A percentile compares a stretch with the other conserved stretches of the same genome.
Evolutionary conservation across 441 rosid genomes (phyloP).

Genomic region (Syzygium syzygioides): DNA sequence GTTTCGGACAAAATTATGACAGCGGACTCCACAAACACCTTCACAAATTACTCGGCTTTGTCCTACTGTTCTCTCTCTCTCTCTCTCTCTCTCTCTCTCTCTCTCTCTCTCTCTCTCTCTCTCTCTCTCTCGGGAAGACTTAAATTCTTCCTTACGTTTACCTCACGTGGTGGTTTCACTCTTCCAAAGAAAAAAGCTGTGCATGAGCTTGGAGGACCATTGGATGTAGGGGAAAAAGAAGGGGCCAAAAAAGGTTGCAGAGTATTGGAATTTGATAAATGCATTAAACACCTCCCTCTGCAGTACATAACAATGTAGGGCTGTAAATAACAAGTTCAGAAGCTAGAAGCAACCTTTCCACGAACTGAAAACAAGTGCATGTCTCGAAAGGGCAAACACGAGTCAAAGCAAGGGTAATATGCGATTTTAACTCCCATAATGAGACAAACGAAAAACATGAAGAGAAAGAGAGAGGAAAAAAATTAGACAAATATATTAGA

Average conservation of each 20-base stretch:
- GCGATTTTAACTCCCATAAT: neutral
- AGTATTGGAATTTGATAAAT: neutral
- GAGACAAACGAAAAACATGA: neutral
- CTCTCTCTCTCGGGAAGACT: neutral
- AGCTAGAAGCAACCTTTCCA: neutral
- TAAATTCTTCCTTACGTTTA: neutral
- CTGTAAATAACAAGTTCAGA: neutral
- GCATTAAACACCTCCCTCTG: neutral
- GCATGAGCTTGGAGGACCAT: conserved; percentile 47
- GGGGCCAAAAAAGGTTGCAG: neutral
- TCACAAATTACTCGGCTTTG: neutral
- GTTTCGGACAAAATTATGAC: neutral
- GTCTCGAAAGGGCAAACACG: neutral
- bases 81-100: neutral
- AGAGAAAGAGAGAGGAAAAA: neutral
- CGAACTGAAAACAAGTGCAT: neutral
- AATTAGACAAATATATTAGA: conserved; percentile 1
- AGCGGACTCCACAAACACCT: neutral
- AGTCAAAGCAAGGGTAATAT: neutral
- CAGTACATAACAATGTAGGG: neutral
- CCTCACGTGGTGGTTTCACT: conserved; percentile 24
- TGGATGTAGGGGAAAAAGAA: conserved; percentile 52
- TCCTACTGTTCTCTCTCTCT: neutral
- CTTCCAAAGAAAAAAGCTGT: conserved; percentile 66
- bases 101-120: neutral